Base-by-base conservation (phyloP, 805 yeast species). In the Blastobotrys attinorum region DNA sequence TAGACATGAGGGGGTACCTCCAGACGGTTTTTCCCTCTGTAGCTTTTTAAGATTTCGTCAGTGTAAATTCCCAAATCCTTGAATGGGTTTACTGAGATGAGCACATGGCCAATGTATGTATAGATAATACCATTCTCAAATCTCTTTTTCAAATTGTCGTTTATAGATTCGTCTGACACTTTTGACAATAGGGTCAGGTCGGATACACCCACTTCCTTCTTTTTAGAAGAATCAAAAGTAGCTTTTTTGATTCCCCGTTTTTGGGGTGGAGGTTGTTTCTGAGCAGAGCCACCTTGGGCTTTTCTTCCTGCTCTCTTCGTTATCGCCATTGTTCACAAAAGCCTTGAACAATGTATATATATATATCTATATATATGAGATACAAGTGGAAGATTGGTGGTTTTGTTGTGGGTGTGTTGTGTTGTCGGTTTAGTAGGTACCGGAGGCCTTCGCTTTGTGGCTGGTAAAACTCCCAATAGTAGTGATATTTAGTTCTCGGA, bases 121-220 rank as follows among this genome's bases (percentile, higher is more conserved):
- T 92, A 92, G 50, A 92, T 92, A 25, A 88, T 73, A 21, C 85
- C 92, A 58, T 88, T 88, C 66, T 82, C 77, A 63, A 92, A 92
- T 48, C 99, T 71, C 60, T 87, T 86, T 58, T 86, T 77, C 52
- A 92, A 69, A 63, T 92, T 92, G 16, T 89, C 95, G 59, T 88
- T 87, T 68, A 92, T 92, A 34, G 95, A 74, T 46, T 87, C 95
- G 61, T 92, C 97, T 37, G 92, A 74, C 57, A 92, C 90, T 48
- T 82, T 83, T 22, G 95, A 81, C 48, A 92, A 71, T 42, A 92
- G 67, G 0, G 99, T 92, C 58, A 92, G 71, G 64, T 92, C 99
- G 35, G 95, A 82, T 6, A 92, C 97, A 42, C 99, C 99, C n/a
- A 92, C 97, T 64, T 92, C 97, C 62, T 88, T 86, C 73, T 86